Evolutionary conservation across 805 yeast species (phyloP), one percentile per base, ranked within the genome.

Genomic region (Wickerhamomyces kurtzmanii): DNA sequence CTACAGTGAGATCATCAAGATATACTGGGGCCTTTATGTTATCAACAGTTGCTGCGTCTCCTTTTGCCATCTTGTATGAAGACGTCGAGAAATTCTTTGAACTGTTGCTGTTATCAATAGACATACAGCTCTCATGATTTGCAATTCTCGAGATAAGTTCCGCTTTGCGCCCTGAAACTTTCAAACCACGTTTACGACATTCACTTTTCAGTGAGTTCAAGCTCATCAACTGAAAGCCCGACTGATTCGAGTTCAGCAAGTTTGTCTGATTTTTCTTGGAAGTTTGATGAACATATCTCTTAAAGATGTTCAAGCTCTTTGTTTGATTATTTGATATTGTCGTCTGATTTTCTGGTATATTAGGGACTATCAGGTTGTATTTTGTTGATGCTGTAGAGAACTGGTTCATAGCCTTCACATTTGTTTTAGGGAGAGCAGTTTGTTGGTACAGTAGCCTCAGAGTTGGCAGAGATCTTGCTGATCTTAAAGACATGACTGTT

Each of bases 11-110:
- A 30, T 51, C 51, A 20, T 45, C 44, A 4, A 51, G 49, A n/a
- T n/a, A n/a, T n/a, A n/a, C 27, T 11, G 76, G 75, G 23, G 69
- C 53, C 39, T 58, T 66, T 51, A 55, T 71, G 24, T 64, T 66
- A 45, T 75, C 82, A 36, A 74, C 73, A 22, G 71, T 65, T 7
- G 79, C 71, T 5, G 52, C 30, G 39, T 73, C 80, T 28, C 74
- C 74, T 43, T 74, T 74, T 20, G 74, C 71, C 6, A 31, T 23
- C 3, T 20, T 31, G 12, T 33, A 31, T 2, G 46, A 9, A 1
- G 57, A 31, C n/a, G 56, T 38, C 17, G 40, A 23, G 25, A 38
- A 39, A 18, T 19, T 31, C 34, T 15, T 33, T 40, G 23, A n/a
- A 23, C 15, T 12, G 19, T 26, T n/a, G 20, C 26, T 17, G 25